Conservation (phyloP, 305 asterid genomes). For the Solanum hybrid region DNA sequence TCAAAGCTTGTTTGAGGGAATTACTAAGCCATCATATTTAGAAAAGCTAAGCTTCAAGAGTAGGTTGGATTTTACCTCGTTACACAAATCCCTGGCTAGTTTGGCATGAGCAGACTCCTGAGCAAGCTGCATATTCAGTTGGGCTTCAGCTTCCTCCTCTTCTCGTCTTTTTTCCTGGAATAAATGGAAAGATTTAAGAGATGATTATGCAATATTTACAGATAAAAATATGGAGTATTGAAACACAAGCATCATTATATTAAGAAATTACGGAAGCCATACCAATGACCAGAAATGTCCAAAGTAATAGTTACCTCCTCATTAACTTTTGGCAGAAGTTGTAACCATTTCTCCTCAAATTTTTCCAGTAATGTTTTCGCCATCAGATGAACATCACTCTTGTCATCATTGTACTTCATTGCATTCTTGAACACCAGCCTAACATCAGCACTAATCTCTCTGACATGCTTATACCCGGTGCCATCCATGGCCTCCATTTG, state of each 20-base stretch:
- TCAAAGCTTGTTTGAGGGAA: constrained; percentile 8
- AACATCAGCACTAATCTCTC: constrained; percentile 74
- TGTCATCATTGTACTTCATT: constrained; percentile 82
- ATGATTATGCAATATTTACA: background rate
- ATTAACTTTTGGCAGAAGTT: constrained; percentile 73
- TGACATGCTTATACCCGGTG: constrained; percentile 74
- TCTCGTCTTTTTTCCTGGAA: constrained; percentile 69
- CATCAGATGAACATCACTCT: constrained; percentile 80
- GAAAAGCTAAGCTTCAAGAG: background rate
- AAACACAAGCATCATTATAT: background rate
- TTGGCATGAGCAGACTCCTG: constrained; percentile 67
- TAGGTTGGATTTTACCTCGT: constrained; percentile 45
- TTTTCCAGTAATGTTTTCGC: constrained; percentile 51
- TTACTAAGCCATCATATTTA: background rate
- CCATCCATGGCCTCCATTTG: constrained; percentile 98
- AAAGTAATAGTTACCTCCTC: constrained; percentile 58
- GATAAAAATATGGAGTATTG: background rate
- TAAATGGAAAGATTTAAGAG: background rate
- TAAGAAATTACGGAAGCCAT: background rate
- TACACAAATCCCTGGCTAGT: constrained; percentile 57
- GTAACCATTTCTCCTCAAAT: constrained; percentile 92
- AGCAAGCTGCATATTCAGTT: constrained; percentile 35
- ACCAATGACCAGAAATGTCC: constrained; percentile 1
- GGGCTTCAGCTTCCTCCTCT: constrained; percentile 78
- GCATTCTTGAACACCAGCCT: constrained; percentile 75